Base-by-base conservation (phyloP, 2,329 filamentous ascomycete genomes). In the Pestalotiopsis sp. region DNA sequence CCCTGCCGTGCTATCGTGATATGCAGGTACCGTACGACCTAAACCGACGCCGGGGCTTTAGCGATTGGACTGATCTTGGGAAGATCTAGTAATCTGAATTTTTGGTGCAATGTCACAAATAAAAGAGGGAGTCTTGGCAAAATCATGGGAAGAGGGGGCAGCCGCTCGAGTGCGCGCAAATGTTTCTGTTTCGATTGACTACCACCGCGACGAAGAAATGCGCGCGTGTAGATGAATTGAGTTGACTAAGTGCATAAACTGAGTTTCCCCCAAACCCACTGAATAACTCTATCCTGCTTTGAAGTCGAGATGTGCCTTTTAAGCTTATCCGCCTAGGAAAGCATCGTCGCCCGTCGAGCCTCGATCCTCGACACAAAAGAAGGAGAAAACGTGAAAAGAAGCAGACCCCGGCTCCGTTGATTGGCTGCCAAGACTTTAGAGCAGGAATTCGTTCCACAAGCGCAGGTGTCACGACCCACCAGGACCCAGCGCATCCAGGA, bases 251-350 rank as follows among this genome's bases (percentile, higher is more conserved):
- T 59, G 57, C 57, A 27, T 27, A 59, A 59, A 36, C 31, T 36
- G 57, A 17, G n/a, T 58, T 23, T 23, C 4, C 13, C 20, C 13
- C 1, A 23, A 62, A 52, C 25, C 61, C 61, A 64, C 61, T 1
- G n/a, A 64, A 64, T 64, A 64, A 64, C 61, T 64, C 39, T 64
- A 45, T 64, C 39, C 62, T 45, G 13, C 62, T 65, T 52, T 52
- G 38, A 12, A 65, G 6, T 65, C 14, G 49, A 49, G 62, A 49
- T 65, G 62, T 25, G 12, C 39, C 41, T 49, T 45, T 56, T 56
- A 66, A 66, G 49, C 49, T 56, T 66, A 56, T 66, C 20, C 63
- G 52, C 41, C 20, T 52, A 52, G 45, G 45, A 52, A 9, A 52
- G 45, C 45, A 52, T 52, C 45, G 45, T n/a, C 45, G 17, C 1